Evolutionary conservation across 2,329 filamentous ascomycete genomes (phyloP).

Genomic region (Diaporthe nobilis): DNA sequence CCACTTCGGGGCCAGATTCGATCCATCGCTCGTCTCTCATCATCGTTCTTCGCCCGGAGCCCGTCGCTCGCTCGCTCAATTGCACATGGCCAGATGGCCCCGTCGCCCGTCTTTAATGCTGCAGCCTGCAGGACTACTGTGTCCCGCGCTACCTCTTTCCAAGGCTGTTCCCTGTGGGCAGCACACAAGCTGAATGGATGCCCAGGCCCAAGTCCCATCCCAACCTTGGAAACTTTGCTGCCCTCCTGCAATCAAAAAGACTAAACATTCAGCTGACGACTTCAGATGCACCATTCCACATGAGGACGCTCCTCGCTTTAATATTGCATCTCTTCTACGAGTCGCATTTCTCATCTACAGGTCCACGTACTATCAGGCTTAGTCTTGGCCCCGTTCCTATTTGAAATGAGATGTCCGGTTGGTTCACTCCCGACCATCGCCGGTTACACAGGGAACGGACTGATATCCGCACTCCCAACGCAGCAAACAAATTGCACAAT

Average conservation of each 20-base stretch:
- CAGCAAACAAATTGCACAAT: neutral
- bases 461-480: slow-evolving; percentile 2
- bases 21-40: slow-evolving; percentile 38
- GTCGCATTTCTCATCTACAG: slow-evolving; percentile 12
- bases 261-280: slow-evolving; percentile 42
- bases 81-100: slow-evolving; percentile 23
- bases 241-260: slow-evolving; percentile 41
- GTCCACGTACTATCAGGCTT: slow-evolving; percentile 19
- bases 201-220: slow-evolving; percentile 31
- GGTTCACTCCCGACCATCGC: slow-evolving; percentile 5
- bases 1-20: slow-evolving; percentile 33
- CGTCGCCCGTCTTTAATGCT: slow-evolving; percentile 16
- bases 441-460: slow-evolving; percentile 16
- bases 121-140: slow-evolving; percentile 17
- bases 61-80: slow-evolving; percentile 8
- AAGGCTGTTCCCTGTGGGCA: slow-evolving; percentile 28
- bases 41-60: neutral
- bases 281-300: slow-evolving; percentile 40
- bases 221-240: slow-evolving; percentile 26
- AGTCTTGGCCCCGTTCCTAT: slow-evolving; percentile 11
- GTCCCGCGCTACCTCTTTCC: slow-evolving; percentile 4
- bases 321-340: slow-evolving; percentile 14
- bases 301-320: slow-evolving; percentile 28
- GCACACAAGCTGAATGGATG: slow-evolving; percentile 26
- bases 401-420: slow-evolving; percentile 30